Evolutionary conservation across 2,329 filamentous ascomycete species (phyloP).

Genomic region (Fusarium neocosmosporiellum): DNA sequence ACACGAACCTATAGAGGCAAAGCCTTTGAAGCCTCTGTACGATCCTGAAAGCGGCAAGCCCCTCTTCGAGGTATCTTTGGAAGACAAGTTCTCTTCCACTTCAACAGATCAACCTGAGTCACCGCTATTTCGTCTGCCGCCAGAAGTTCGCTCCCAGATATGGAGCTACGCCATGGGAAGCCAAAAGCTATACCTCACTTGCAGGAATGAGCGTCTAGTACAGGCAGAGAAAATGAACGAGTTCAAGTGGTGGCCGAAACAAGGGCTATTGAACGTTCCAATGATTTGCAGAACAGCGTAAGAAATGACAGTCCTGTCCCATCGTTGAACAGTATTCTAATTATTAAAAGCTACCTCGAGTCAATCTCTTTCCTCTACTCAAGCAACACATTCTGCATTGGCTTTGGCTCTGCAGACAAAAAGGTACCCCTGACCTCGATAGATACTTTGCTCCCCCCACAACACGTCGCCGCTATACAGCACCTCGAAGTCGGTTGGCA

Average conservation of each 20-base stretch:
- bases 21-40: not conserved
- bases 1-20: not conserved
- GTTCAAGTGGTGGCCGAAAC: not conserved
- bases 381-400: not conserved
- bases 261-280: not conserved
- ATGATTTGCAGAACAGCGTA: not conserved
- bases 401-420: not conserved
- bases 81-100: not conserved
- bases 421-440: not conserved
- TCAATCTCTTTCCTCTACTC: not conserved
- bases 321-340: not conserved
- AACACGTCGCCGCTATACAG: not conserved
- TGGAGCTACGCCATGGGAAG: not conserved
- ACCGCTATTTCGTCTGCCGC: not conserved
- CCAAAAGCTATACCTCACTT: not conserved
- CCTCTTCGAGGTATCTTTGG: not conserved
- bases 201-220: not conserved
- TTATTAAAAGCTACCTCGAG: not conserved
- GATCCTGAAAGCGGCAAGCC: not conserved
- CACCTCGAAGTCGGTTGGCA: constrained; percentile 10
- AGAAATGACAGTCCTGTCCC: not conserved
- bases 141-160: not conserved
- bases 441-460: not conserved
- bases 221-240: not conserved
- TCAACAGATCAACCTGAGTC: not conserved